Percentiles rank a stretch among this genome's conserved stretches.
These are phyloP conservation scores for Rhizopus sp. DNA, from an alignment of 371 early-diverging fungal species.

Conservation along the genomic window DNA sequence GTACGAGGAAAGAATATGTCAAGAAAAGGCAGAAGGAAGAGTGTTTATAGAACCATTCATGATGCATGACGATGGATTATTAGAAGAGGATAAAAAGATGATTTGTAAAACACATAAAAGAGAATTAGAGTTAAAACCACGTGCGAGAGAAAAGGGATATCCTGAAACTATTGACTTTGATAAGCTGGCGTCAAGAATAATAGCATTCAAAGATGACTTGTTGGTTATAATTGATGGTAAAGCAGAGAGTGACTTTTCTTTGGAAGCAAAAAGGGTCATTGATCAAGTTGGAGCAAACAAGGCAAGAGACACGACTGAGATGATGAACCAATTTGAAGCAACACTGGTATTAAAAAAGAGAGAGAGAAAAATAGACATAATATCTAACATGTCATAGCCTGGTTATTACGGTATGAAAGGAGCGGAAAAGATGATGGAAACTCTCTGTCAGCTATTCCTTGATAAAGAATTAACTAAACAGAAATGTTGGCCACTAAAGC, in stretches of 20 bases:
- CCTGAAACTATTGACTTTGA: conserved; percentile 42
- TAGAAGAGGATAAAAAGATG: conserved; percentile 4
- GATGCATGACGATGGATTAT: neutral
- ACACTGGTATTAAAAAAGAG: conserved; percentile 35
- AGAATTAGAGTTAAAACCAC: conserved; percentile 42
- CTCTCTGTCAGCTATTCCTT: conserved; percentile 38
- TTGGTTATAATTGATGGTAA: conserved; percentile 31
- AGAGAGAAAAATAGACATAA: neutral
- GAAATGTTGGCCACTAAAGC: conserved; percentile 45
- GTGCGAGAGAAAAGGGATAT: conserved; percentile 37
- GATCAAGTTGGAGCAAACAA: conserved; percentile 36
- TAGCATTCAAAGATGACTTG: conserved; percentile 24
- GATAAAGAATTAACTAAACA: conserved; percentile 37
- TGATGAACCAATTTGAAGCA: conserved; percentile 35
- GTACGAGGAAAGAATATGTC: neutral
- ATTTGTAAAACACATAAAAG: conserved; percentile 52
- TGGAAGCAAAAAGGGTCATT: conserved; percentile 24
- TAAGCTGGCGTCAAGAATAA: conserved; percentile 26
- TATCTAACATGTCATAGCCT: conserved; percentile 35
- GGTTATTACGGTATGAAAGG: conserved; percentile 70
- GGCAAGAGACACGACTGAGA: conserved; percentile 38
- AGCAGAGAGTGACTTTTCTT: conserved; percentile 31
- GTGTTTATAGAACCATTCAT: conserved; percentile 4
- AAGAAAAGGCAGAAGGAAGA: conserved; percentile 1
- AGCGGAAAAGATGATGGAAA: conserved; percentile 40